phyloP scores from a whole-genome alignment of 2,329 filamentous ascomycete genomes.

The Blastomyces parvus region DNA sequence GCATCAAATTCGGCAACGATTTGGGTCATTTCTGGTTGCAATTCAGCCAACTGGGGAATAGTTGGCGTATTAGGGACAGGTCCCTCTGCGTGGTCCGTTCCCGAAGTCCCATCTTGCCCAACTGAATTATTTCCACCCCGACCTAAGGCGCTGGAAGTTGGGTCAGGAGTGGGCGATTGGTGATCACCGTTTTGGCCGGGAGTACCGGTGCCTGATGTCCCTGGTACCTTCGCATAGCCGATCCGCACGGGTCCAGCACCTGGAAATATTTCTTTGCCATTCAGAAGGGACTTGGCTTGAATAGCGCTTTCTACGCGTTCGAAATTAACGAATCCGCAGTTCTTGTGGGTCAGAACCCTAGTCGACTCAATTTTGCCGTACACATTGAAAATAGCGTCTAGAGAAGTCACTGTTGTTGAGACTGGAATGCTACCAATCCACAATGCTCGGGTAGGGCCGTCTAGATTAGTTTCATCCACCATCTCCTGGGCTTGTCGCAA shows the following conservation, averaged over 20 bases:
- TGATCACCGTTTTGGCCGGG: constrained; percentile 82
- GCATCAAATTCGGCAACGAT: constrained; percentile 88
- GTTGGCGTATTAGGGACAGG: constrained; percentile 37
- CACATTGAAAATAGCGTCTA: constrained; percentile 91
- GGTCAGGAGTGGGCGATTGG: constrained; percentile 84
- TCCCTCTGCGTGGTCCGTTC: constrained; percentile 23
- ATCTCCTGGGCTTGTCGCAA: constrained; percentile 56
- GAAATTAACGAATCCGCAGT: constrained; percentile 98
- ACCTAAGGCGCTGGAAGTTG: constrained; percentile 44
- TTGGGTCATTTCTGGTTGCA: constrained; percentile 70
- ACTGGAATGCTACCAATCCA: constrained; percentile 98
- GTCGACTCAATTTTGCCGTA: constrained; percentile 87
- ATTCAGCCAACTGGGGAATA: constrained; percentile 64
- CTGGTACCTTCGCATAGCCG: constrained; percentile 94
- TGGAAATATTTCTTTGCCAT: constrained; percentile 97
- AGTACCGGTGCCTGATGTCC: constrained; percentile 65
- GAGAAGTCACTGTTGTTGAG: constrained; percentile 88
- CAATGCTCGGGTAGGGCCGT: constrained; percentile 82
- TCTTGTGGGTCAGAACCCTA: constrained; percentile 93
- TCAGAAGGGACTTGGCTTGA: constrained; percentile 75
- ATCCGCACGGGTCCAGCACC: constrained; percentile 90
- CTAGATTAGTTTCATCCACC: constrained; percentile 67
- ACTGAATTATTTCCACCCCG: constrained; percentile 14
- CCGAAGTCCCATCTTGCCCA: constrained; percentile 16
- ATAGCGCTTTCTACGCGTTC: constrained; percentile 85